Evolutionary conservation across 345 rosid genomes (phyloP), one percentile per base, ranked within the genome.

Genomic region (Gossypium rotundifolium): DNA sequence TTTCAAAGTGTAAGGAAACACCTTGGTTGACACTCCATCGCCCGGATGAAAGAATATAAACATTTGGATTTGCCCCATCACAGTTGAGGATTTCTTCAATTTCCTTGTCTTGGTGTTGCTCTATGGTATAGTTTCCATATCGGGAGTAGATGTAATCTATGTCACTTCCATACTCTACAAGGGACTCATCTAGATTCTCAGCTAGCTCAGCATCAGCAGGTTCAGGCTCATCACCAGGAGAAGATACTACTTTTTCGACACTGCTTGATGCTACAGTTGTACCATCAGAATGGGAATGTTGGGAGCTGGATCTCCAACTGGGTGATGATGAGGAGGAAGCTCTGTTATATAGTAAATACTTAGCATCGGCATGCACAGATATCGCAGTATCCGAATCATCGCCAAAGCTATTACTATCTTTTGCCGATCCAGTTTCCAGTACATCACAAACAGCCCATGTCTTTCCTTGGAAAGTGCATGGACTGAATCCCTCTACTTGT

Each of bases 21-120:
- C 97, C 96, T 91, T 78, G 85, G 80, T 82, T 78, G 69, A 83
- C 73, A n/a, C 75, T 72, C 93, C 90, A 88, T 77, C 91, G 84
- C 70, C 94, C 94, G 10, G 94, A 90, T 48, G 96, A 90, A 79
- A 89, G 88, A 74, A 84, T 83, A 73, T 75, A 86, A 1, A 40
- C 62, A 70, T 81, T 81, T 65, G 88, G 81, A 73, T 83, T 86
- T 71, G 22, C 72, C 9, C 52, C 86, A 10, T 58, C 65, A 9
- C 85, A 66, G 75, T 77, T 42, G 20, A 80, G 75, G 74, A 73
- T 62, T 69, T 79, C 88, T 49, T 83, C 89, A 7, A 84, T 78
- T 77, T 87, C 89, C 62, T 87, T 81, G 27, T 83, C 90, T 68
- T 69, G 70, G 33, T 48, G 80, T 40, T 84, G 84, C 51, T 90